Percentiles rank a stretch among this genome's conserved stretches.
phyloP scores from a whole-genome alignment of 352 stramenopile genomes.

The Pythium dissotocum region DNA sequence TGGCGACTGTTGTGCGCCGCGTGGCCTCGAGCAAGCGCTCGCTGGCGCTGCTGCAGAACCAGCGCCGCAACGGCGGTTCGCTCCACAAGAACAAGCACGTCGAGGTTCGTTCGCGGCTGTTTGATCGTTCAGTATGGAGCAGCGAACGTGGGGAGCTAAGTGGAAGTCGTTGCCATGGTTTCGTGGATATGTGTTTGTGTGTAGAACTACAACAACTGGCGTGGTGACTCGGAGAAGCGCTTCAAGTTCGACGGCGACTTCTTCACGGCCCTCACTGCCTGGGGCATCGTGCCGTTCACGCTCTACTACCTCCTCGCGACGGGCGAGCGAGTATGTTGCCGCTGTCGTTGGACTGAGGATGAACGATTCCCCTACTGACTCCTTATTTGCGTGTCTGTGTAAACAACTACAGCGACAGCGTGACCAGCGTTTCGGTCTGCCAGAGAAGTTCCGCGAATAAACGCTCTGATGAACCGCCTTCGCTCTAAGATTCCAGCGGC shows the following conservation, averaged over 20 bases:
- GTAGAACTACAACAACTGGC: conserved; percentile 88
- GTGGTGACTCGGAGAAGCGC: conserved; percentile 80
- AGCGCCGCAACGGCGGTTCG: conserved; percentile 74
- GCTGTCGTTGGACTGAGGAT: not conserved
- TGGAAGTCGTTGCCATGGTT: not conserved
- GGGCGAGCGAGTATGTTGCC: conserved; percentile 62
- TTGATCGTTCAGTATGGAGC: not conserved
- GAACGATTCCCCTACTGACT: not conserved
- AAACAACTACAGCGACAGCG: conserved; percentile 36
- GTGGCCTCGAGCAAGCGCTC: conserved; percentile 38
- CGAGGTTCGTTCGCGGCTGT: conserved; percentile 41
- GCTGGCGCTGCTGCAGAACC: conserved; percentile 52
- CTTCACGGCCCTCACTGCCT: conserved; percentile 53
- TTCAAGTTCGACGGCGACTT: conserved; percentile 76
- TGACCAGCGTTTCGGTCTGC: conserved; percentile 44
- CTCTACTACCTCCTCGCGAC: conserved; percentile 66
- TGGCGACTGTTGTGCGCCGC: conserved; percentile 53
- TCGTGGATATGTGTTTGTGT: not conserved
- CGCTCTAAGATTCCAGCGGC: not conserved
- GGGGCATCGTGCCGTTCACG: conserved; percentile 58
- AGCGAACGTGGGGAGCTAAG: not conserved
- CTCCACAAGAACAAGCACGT: conserved; percentile 86
- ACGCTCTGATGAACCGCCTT: not conserved
- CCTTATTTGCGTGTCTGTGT: not conserved
- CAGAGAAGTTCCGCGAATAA: conserved; percentile 66